A percentile compares a stretch with the other conserved stretches of the same genome.
Conservation (phyloP, 768 basidiomycete genomes). For the Rhodocollybia butyracea region DNA sequence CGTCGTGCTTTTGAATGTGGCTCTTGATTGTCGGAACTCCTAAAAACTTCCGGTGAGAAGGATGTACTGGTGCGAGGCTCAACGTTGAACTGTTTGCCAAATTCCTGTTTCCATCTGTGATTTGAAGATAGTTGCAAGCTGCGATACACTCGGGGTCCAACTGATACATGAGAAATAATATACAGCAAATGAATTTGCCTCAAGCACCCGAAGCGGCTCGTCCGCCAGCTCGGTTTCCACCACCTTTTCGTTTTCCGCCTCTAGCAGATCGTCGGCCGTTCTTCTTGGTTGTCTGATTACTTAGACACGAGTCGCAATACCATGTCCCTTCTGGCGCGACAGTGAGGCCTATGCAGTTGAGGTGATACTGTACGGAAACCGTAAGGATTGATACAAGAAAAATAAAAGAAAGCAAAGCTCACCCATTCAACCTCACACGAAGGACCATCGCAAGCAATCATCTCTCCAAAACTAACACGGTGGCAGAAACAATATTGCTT, state of each 20-base stretch:
- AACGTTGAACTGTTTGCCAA: too few species aligned
- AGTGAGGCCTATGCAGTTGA: conserved; percentile 67
- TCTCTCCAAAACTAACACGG: conserved; percentile 83
- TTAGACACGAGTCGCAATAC: conserved; percentile 70
- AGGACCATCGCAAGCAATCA: conserved; percentile 89
- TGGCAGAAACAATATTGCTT: conserved; percentile 84
- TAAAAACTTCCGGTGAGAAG: too few species aligned
- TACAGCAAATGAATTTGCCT: background rate
- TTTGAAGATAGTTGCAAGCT: background rate
- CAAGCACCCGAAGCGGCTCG: conserved; percentile 4
- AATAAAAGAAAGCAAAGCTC: conserved; percentile 30
- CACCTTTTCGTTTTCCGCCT: conserved; percentile 43
- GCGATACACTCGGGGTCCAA: background rate
- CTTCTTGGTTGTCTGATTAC: conserved; percentile 52
- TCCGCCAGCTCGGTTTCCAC: conserved; percentile 3
- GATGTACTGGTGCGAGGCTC: too few species aligned
- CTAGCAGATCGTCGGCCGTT: conserved; percentile 48
- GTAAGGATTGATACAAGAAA: conserved; percentile 9
- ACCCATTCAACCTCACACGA: conserved; percentile 91
- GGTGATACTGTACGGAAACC: conserved; percentile 60
- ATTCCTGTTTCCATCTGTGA: too few species aligned
- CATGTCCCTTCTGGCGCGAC: conserved; percentile 68
- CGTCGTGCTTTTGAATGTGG: too few species aligned
- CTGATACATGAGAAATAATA: background rate
- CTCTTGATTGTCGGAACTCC: too few species aligned